phyloP scores from a whole-genome alignment of 164 flowering plant genomes.

The grape (Vitis vinifera) region DNA sequence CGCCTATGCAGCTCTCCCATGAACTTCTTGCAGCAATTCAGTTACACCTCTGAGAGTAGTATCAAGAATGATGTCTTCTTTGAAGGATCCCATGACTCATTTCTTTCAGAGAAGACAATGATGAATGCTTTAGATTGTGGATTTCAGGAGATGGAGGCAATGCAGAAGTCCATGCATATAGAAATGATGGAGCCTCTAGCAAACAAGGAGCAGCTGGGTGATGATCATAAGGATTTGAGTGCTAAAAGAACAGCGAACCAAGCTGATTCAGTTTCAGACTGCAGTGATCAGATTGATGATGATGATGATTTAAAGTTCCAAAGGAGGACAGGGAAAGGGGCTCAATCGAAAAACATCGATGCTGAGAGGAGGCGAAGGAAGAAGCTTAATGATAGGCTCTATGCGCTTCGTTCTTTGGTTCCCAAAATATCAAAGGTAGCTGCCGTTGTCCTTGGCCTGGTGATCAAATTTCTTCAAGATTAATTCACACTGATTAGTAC shows the following conservation, averaged over 20 bases:
- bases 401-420: slow-evolving; percentile 72
- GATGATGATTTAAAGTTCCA: slow-evolving; percentile 60
- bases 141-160: slow-evolving; percentile 21
- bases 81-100: slow-evolving; percentile 32
- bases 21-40: slow-evolving; percentile 37
- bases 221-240: slow-evolving; percentile 42
- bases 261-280: slow-evolving; percentile 65
- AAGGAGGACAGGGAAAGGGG: slow-evolving; percentile 47
- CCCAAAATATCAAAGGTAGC: slow-evolving; percentile 91
- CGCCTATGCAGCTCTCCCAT: slow-evolving; percentile 31
- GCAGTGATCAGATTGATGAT: slow-evolving; percentile 75
- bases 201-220: slow-evolving; percentile 20
- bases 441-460: not conserved
- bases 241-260: slow-evolving; percentile 32
- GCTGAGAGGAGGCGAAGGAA: slow-evolving; percentile 98
- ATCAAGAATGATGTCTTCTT: slow-evolving; percentile 19
- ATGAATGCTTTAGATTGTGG: slow-evolving; percentile 27
- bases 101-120: slow-evolving; percentile 18
- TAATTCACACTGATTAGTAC: too few relatives aligned
- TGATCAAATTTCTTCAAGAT: not conserved
- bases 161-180: slow-evolving; percentile 32
- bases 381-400: slow-evolving; percentile 88
- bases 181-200: slow-evolving; percentile 21
- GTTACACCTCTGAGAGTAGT: slow-evolving; percentile 15
- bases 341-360: slow-evolving; percentile 68